Evolutionary conservation across 768 basidiomycete species (phyloP), one percentile per base, ranked within the genome.

Genomic region (Paxillus rubicundulus): DNA sequence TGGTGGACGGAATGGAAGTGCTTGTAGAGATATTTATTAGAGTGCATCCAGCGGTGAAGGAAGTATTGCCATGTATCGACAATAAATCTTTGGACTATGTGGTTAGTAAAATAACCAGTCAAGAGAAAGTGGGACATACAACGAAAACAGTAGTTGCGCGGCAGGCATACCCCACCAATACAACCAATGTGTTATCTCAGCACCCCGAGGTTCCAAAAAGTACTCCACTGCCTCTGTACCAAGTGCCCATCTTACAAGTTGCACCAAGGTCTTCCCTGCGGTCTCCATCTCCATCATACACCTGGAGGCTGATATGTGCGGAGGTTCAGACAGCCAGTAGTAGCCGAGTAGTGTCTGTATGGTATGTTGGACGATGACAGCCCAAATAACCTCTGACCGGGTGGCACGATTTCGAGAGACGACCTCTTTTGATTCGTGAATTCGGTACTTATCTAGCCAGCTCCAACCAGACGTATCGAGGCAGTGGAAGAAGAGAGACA

Each of bases 11-110:
- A 92, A 70, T 99, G 97, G 57, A 98, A 77, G 48, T 90, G 84
- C 58, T 84, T 89, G 75, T 96, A 99, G 30, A 98, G 77, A 71
- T 82, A 98, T 59, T 85, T 89, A 76, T 91, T 92, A 61, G 82
- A 72, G 73, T 98, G 97, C 87, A 97, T 92, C 39, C 75, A 70
- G 36, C 96, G 92, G 67, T 99, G 97, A 17, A 92, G 76, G 73
- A 95, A 94, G 72, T 98, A 99, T 69, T 99, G 95, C 93, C 93
- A 98, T 30, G 94, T 94, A 73, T 99, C 97, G 60, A 98, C 86
- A 53, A 94, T 65, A 70, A 97, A 90, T 76, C 97, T 96, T 20
- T 17, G 20, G 36, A 18, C 2, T 8, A 37, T 14, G n/a, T 42
- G 28, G 43, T 9, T 37, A 52, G 49, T 52, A 47, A 46, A 20